Evolutionary conservation across 495 filamentous ascomycete species (phyloP).

Genomic region (Letharia lupina): DNA sequence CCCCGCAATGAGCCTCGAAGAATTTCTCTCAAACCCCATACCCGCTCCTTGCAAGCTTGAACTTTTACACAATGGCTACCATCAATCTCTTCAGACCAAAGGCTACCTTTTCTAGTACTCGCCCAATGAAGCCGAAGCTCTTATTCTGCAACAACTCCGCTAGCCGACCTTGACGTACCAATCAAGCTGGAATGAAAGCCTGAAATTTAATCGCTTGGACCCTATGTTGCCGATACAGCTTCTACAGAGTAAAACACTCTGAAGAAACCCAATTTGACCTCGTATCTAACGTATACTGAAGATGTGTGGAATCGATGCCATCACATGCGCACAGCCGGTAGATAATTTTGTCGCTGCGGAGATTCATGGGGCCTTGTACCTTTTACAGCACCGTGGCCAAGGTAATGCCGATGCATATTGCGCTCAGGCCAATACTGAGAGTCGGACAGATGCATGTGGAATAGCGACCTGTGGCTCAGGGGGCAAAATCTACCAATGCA

Average conservation of each 20-base stretch:
- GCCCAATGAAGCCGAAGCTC: background rate
- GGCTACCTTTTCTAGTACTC: background rate
- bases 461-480: slow-evolving; percentile 63
- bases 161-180: background rate
- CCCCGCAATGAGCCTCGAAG: slow-evolving; percentile 35
- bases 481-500: slow-evolving; percentile 80
- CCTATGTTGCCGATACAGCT: background rate
- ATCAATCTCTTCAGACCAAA: background rate
- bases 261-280: background rate
- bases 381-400: slow-evolving; percentile 65
- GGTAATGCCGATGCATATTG: slow-evolving; percentile 34
- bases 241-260: background rate
- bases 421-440: background rate
- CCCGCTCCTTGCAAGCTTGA: background rate
- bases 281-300: background rate
- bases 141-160: background rate
- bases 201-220: background rate
- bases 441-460: slow-evolving; percentile 55
- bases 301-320: slow-evolving; percentile 84
- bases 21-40: background rate
- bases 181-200: background rate
- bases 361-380: slow-evolving; percentile 82
- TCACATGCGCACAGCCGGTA: slow-evolving; percentile 63
- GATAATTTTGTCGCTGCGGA: slow-evolving; percentile 61
- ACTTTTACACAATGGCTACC: background rate